Base-by-base conservation (phyloP, 164 flowering plant species). In the Akebia trifoliata region DNA sequence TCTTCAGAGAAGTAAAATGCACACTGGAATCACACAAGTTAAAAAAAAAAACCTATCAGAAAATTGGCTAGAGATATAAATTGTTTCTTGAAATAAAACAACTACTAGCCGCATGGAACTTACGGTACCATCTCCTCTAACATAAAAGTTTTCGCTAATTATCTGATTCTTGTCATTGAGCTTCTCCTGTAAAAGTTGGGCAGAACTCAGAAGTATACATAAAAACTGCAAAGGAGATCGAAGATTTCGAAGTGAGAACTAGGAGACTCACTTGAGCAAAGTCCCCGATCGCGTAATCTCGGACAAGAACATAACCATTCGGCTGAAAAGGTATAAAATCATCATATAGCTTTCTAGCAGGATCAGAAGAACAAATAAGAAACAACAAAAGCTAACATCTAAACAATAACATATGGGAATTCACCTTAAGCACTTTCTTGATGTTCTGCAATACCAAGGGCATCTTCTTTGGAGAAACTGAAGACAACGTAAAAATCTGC, bases 401-500 rank as follows among this genome's bases (percentile, higher is more conserved):
- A 50, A 31, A n/a, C 4, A 50, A 18, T 31, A 50, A 22, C 37
- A 54, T 15, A 34, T 17, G 1, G 1, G 40, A 25, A 25, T n/a
- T 70, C 66, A 84, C 97, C 87, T 87, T 93, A 29, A 93, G 84
- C 52, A 90, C 76, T 56, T 72, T 90, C 64, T 65, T 79, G 52
- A 93, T 63, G 61, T 90, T 93, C 60, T 90, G 87, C 69, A 93
- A 62, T 32, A 81, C 85, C 35, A 71, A 49, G 49, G 88, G 63
- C 99, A 93, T 93, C 79, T 93, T 93, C 58, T 93, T 87, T 5
- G 97, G 99, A 30, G 92, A 77, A 51, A 93, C 95, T 76, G 97
- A 96, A 82, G 97, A 93, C 58, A 93, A 65, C 37, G 86, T 79
- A 77, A 93, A 93, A 51, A 93, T 83, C 99, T 93, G 76, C 69